Base-by-base conservation (phyloP, 805 yeast species). In the Teunomyces panamensis region DNA sequence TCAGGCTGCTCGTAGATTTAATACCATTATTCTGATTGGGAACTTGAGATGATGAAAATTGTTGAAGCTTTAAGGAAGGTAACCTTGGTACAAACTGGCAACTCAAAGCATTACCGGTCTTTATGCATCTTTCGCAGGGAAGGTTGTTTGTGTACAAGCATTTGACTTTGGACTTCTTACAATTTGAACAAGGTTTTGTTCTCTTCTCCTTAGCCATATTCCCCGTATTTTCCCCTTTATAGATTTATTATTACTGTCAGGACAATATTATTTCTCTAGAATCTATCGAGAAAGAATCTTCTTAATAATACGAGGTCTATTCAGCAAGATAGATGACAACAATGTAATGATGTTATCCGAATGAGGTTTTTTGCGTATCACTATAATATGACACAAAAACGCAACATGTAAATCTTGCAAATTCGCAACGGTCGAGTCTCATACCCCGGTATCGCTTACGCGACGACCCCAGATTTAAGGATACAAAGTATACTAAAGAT, bases 91-190 rank as follows among this genome's bases (percentile, higher is more conserved):
- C 81, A 60, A 77, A 83, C 28, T 77, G 76, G 56, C 89, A 84
- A 39, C 57, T 56, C 13, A 56, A 51, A 3, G 74, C 76, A 27
- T 78, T 69, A 13, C 79, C 79, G 14, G 68, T 73, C 33, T 74
- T 72, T 11, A 69, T 53, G 58, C 90, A 84, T 48, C 87, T 59
- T 51, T 75, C 78, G 59, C 90, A 84, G 1, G 84, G 83, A 45
- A 77, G 63, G 2, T 62, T 53, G 2, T 67, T 69, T 5, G 67
- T 55, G 56, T 81, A 81, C 33, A 73, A 74, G 55, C 90, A 84
- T 60, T 76, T 81, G 26, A 84, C 83, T 62, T 84, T 84, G 17
- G 84, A 72, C 56, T 71, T 71, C 47, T 86, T 75, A 59, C 90
- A 84, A 55, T 74, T 72, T 20, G 79, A 71, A 60, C 90, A 84